These are phyloP conservation scores for Alternaria triticina DNA, from an alignment of 2,329 filamentous ascomycete species.

Conservation along the genomic window DNA sequence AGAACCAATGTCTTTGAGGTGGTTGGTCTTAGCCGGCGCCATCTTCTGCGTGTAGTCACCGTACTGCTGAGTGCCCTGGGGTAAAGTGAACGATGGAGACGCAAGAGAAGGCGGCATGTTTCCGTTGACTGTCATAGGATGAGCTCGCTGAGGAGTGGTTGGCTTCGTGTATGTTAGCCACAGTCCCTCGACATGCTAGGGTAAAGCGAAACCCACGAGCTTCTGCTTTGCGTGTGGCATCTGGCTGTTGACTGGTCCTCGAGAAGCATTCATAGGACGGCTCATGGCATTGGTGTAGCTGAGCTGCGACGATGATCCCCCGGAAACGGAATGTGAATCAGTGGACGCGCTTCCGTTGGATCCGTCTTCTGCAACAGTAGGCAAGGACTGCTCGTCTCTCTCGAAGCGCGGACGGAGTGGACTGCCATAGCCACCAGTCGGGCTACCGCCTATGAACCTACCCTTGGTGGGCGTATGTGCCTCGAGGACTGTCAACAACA, in stretches of 20 bases:
- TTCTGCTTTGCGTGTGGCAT: conserved; percentile 5
- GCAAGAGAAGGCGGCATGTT: not conserved
- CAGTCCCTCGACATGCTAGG: not conserved
- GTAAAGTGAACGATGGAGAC: not conserved
- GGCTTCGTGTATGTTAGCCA: not conserved
- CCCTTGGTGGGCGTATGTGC: conserved; percentile 1
- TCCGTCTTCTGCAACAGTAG: conserved; percentile 3
- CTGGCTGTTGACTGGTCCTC: not conserved
- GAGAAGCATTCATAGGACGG: not conserved
- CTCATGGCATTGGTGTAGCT: not conserved
- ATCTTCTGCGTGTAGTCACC: conserved; percentile 10
- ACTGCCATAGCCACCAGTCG: not conserved
- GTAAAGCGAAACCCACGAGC: conserved; percentile 12
- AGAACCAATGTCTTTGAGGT: not conserved
- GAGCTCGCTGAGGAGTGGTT: conserved; percentile 9
- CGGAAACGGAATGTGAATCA: conserved; percentile 14
- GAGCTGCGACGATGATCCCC: conserved; percentile 14
- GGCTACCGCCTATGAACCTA: not conserved
- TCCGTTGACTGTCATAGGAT: not conserved
- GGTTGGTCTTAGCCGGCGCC: not conserved
- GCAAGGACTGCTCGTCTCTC: conserved; percentile 6
- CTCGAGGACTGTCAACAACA: conserved; percentile 18
- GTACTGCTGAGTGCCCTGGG: conserved; percentile 1
- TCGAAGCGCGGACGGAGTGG: conserved; percentile 2
- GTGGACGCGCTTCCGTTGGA: conserved; percentile 18